phyloP scores from a whole-genome alignment of 345 rosid genomes.

The Aurinia saxatilis region DNA sequence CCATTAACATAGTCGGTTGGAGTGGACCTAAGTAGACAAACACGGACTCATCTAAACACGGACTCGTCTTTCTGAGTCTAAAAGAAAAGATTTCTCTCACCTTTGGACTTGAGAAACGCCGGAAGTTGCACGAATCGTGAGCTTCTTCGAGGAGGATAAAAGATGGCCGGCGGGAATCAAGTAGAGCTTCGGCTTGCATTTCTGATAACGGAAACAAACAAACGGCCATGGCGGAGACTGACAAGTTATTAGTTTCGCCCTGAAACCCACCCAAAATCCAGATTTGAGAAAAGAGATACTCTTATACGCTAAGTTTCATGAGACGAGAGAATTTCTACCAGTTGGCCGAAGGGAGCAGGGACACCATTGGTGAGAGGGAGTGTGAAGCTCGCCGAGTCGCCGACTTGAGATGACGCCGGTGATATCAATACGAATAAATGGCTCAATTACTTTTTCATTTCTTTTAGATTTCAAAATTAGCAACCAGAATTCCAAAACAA shows the following conservation, averaged over 20 bases:
- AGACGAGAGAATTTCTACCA: constrained; percentile 27
- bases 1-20: constrained; percentile 29
- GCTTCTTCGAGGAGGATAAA: constrained; percentile 15
- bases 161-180: constrained; percentile 29
- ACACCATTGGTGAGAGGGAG: constrained; percentile 26
- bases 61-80: not conserved
- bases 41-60: not conserved
- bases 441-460: no score
- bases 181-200: constrained; percentile 31
- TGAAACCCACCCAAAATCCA: constrained; percentile 22
- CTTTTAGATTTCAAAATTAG: no score
- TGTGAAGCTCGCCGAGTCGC: constrained; percentile 14
- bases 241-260: constrained; percentile 25
- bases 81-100: constrained; percentile 23
- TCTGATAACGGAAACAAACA: constrained; percentile 25
- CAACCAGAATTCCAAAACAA: no score
- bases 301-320: not conserved
- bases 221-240: constrained; percentile 17
- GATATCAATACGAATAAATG: no score
- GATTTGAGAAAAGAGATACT: no score
- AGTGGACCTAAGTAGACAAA: constrained; percentile 35
- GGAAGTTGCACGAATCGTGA: constrained; percentile 23
- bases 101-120: constrained; percentile 37
- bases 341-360: constrained; percentile 22
- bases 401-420: constrained; percentile 12